Evolutionary conservation across 345 rosid genomes (phyloP).

Genomic region (Turritis glabra): DNA sequence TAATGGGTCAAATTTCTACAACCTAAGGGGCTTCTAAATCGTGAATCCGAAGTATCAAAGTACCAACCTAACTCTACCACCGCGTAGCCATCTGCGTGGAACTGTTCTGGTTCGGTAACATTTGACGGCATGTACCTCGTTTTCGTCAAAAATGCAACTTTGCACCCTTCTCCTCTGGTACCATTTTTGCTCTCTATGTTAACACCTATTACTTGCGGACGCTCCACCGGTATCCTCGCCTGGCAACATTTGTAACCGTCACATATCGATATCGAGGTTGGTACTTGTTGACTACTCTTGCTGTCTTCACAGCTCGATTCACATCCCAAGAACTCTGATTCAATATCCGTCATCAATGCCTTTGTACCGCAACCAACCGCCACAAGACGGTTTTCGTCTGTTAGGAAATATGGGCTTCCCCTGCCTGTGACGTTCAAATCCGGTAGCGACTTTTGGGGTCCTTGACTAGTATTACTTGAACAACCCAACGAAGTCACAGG

Average conservation of each 20-base stretch:
- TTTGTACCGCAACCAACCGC: conserved; percentile 41
- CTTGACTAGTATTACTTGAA: conserved; percentile 13
- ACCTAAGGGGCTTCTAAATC: not conserved
- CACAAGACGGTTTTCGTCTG: conserved; percentile 24
- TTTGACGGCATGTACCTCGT: not conserved
- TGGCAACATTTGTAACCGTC: conserved; percentile 49
- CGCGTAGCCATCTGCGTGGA: not conserved
- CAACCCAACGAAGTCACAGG: conserved; percentile 25
- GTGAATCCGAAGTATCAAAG: conserved; percentile 13
- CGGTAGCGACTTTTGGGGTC: not conserved
- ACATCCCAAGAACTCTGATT: conserved; percentile 35
- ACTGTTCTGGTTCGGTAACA: not conserved
- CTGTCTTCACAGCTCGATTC: conserved; percentile 38
- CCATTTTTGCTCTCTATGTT: not conserved
- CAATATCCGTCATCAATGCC: not conserved
- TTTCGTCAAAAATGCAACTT: not conserved
- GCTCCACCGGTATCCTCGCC: conserved; percentile 21
- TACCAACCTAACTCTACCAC: conserved; percentile 17
- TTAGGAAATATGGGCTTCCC: conserved; percentile 17
- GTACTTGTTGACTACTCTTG: not conserved
- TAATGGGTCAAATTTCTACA: not conserved
- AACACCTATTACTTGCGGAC: conserved; percentile 2
- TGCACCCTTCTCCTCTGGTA: not conserved
- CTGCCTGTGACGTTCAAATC: conserved; percentile 13
- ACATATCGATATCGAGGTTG: conserved; percentile 6